phyloP scores from a whole-genome alignment of 2,329 filamentous ascomycete species.

The Cladosporium sp. region DNA sequence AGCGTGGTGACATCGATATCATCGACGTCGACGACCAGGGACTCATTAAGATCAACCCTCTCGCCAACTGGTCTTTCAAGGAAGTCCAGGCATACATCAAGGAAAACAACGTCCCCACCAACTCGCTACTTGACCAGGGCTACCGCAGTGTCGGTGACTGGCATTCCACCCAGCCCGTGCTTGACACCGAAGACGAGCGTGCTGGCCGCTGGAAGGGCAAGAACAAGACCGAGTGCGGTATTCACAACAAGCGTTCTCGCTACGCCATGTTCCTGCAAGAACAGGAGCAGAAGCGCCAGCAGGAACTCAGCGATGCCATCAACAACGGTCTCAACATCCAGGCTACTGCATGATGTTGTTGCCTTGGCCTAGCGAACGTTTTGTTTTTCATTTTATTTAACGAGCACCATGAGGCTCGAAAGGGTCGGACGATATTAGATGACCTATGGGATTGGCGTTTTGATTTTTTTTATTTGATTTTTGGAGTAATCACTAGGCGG shows the following conservation, averaged over 20 bases:
- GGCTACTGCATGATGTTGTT: slow-evolving; percentile 17
- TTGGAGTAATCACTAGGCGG: slow-evolving; percentile 10
- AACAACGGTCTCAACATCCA: slow-evolving; percentile 31
- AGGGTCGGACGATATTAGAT: slow-evolving; percentile 9
- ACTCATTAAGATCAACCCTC: slow-evolving; percentile 94
- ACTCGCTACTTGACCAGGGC: slow-evolving; percentile 81
- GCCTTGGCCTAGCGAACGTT: background rate
- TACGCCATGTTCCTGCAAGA: slow-evolving; percentile 81
- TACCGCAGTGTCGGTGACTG: slow-evolving; percentile 98
- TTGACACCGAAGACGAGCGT: slow-evolving; percentile 89
- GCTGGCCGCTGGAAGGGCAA: slow-evolving; percentile 96
- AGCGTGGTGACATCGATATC: slow-evolving; percentile 83
- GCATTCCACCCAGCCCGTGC: slow-evolving; percentile 90
- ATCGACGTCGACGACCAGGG: slow-evolving; percentile 89
- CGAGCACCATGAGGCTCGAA: slow-evolving; percentile 8
- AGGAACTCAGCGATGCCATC: slow-evolving; percentile 42
- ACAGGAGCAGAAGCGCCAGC: slow-evolving; percentile 64
- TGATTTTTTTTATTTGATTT: slow-evolving; percentile 17
- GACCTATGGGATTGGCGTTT: slow-evolving; percentile 8
- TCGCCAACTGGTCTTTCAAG: slow-evolving; percentile 88
- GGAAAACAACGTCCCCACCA: slow-evolving; percentile 87
- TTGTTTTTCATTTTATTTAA: slow-evolving; percentile 5
- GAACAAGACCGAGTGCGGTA: slow-evolving; percentile 94
- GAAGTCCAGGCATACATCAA: slow-evolving; percentile 86
- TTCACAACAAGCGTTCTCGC: slow-evolving; percentile 94